Conservation (phyloP, 1,139 yeast genomes). For the Blastobotrys aristatus region DNA sequence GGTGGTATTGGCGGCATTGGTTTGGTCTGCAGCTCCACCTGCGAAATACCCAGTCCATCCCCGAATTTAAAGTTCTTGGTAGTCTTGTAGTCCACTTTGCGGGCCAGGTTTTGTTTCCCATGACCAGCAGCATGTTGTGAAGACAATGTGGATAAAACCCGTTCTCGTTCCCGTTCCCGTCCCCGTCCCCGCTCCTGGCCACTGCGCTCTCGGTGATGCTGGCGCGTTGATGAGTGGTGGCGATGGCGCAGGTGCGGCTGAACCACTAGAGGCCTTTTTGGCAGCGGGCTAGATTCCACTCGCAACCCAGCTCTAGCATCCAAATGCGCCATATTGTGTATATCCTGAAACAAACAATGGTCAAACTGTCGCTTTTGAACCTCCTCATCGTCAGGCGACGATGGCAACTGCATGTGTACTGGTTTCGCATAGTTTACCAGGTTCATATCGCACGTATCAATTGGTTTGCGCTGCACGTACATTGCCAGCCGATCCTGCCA, state of each 20-base stretch:
- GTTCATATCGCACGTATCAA: constrained; percentile 7
- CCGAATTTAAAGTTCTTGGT: constrained; percentile 9
- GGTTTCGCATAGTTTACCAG: constrained; percentile 7
- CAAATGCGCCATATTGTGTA: constrained; percentile 3
- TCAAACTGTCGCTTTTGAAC: background rate
- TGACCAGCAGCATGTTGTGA: background rate
- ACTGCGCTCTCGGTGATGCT: background rate
- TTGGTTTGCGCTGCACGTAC: constrained; percentile 11
- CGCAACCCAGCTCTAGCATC: background rate
- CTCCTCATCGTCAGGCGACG: background rate
- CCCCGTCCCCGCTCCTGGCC: background rate
- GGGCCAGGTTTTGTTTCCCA: background rate
- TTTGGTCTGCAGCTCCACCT: background rate
- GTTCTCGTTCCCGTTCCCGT: background rate
- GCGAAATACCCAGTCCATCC: background rate
- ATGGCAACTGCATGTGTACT: constrained; percentile 1
- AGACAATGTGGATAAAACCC: too few relatives aligned
- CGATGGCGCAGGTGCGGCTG: background rate
- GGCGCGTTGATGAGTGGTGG: background rate
- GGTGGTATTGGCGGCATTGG: constrained; percentile 2
- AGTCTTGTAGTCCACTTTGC: constrained; percentile 5
- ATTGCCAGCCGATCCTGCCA: constrained; percentile 16
- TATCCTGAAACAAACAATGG: constrained; percentile 9
- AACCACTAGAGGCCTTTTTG: background rate
- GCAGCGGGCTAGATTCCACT: background rate